Evolutionary conservation across 768 basidiomycete genomes (phyloP), one percentile per base, ranked within the genome.

Genomic region (Rhizopogon salebrosus): DNA sequence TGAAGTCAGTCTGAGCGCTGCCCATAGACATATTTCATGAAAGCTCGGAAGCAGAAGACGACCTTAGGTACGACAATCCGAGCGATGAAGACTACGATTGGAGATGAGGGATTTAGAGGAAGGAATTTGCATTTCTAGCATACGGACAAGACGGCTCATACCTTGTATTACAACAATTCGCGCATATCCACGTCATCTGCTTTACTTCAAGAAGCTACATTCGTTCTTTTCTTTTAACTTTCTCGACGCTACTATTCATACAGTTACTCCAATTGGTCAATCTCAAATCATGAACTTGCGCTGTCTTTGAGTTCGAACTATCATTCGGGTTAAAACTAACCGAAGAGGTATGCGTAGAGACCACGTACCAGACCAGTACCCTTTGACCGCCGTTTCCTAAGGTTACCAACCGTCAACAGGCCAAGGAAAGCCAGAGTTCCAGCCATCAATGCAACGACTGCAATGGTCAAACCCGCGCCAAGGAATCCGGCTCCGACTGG

Each of bases 401-500:
- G 54, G 39, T 16, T 70, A 9, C 62, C 58, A 34, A 73, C 51
- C 22, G 53, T 61, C 53, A 72, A 20, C 26, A 70, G 6, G 5
- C 82, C 79, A 41, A 77, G 45, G 61, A 77, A 74, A 14, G 61
- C 63, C 31, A 82, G 60, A 14, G 71, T 54, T 3, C 60, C 68
- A 16, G 79, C 57, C 56, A 75, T 66, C 11, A 69, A 55, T 29
- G 75, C 57, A 38, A 65, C 65, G 10, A 80, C 70, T 4, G 67
- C 75, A 36, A 82, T 59, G 11, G 75, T 75, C 54, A 84, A 60
- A 11, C 80, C 80, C 3, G 85, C 84, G 26, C 84, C 85, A 13
- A 87, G 70, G 68, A 84, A 82, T 1, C 85, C 85, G n/a, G 85
- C 84, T 6, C 81, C 85, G 7, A 84, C 74, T 0, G 73, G 75